phyloP scores from a whole-genome alignment of 139 green algal species.

The Volvox reticuliferus region DNA sequence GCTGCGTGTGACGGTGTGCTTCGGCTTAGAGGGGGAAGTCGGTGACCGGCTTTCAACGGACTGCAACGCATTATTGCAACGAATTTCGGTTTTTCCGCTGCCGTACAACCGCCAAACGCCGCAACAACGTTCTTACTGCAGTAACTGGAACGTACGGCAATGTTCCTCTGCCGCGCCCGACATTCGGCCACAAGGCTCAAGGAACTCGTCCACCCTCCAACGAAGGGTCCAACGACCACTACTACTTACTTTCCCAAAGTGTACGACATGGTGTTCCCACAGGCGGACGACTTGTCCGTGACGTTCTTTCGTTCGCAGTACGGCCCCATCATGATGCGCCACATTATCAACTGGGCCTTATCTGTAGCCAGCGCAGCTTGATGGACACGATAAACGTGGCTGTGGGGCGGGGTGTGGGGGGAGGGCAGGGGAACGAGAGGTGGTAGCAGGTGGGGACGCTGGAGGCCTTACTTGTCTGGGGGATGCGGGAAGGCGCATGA shows the following conservation, averaged over 20 bases:
- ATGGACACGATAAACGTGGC: slow-evolving; percentile 10
- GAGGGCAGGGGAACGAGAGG: neutral
- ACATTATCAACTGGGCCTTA: neutral
- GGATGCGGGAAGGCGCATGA: neutral
- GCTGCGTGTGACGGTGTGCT: too few relatives aligned
- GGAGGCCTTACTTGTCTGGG: neutral
- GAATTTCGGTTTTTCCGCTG: too few relatives aligned
- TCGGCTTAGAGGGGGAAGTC: too few relatives aligned
- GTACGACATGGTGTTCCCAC: slow-evolving; percentile 29
- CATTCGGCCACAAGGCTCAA: too few relatives aligned
- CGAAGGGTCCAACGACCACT: neutral
- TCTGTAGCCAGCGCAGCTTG: slow-evolving; percentile 7
- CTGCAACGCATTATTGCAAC: too few relatives aligned
- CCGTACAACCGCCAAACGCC: too few relatives aligned
- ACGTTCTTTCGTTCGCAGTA: slow-evolving; percentile 30
- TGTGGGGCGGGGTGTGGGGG: neutral
- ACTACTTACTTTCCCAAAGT: slow-evolving; percentile 18
- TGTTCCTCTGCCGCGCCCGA: too few relatives aligned
- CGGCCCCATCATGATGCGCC: slow-evolving; percentile 14
- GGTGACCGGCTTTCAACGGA: too few relatives aligned
- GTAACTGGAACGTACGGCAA: too few relatives aligned
- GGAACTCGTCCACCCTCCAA: too few relatives aligned
- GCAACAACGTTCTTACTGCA: too few relatives aligned
- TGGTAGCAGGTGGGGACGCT: too few relatives aligned
- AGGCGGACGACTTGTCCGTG: slow-evolving; percentile 15